Evolutionary conservation across 192 early-diverging fungal species (phyloP).

Genomic region (Phlyctochytrium bullatum): DNA sequence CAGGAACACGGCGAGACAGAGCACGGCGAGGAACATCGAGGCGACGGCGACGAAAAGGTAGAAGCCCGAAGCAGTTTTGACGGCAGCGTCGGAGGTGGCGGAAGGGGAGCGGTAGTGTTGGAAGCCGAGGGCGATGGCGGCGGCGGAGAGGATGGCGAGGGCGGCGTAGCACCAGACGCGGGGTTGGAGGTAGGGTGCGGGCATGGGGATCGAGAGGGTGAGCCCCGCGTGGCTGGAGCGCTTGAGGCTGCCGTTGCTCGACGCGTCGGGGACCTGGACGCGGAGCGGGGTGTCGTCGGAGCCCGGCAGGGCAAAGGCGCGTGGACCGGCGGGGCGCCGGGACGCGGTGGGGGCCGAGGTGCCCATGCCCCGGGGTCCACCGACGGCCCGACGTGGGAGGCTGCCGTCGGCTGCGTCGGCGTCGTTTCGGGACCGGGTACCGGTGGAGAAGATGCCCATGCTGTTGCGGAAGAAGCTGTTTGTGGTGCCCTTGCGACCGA

Average conservation of each 20-base stretch:
- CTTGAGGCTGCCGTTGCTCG: not conserved
- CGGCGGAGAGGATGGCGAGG: not conserved
- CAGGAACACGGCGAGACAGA: not conserved
- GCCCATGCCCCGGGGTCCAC: not conserved
- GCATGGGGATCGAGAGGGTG: conserved; percentile 3
- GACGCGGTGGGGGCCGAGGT: not conserved
- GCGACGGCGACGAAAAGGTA: not conserved
- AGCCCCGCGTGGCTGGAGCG: not conserved
- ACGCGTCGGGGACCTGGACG: no score
- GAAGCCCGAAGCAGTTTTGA: not conserved
- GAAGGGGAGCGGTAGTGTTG: not conserved
- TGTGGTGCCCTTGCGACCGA: not conserved
- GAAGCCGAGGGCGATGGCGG: not conserved
- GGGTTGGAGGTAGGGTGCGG: not conserved
- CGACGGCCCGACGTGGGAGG: not conserved
- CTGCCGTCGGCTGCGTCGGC: not conserved
- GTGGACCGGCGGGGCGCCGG: not conserved
- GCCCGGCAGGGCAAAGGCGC: no score
- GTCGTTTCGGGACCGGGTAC: not conserved
- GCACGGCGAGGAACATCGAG: not conserved
- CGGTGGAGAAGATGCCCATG: not conserved
- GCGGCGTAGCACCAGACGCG: not conserved
- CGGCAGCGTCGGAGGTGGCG: not conserved
- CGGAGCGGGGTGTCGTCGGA: no score
- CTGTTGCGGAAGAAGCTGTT: conserved; percentile 1